Base-by-base conservation (phyloP, 768 basidiomycete genomes). In the Pholiota conissans region DNA sequence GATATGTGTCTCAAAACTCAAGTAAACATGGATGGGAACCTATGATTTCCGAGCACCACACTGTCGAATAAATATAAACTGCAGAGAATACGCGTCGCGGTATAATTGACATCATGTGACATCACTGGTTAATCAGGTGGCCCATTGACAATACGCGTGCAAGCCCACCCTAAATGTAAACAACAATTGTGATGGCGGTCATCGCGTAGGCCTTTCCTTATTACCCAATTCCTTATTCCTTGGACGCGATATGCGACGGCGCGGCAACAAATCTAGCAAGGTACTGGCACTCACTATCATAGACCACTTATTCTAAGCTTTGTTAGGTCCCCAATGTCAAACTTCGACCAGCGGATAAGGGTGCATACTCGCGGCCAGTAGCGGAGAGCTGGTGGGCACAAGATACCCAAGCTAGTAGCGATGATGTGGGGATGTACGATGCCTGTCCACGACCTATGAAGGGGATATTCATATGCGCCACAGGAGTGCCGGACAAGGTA, bases 401-500 rank as follows among this genome's bases (percentile, higher is more conserved):
- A 54, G 82, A 86, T 60, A 83, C 76, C 3, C 85, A 84, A 61
- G 54, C 69, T 1, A 77, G 71, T 49, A 82, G 76, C 56, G 75
- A 79, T 60, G 78, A 81, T 57, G 71, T 79, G 27, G 71, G 73
- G 14, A 68, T 77, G 45, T 67, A 73, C 6, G 85, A 83, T 63
- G 69, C 70, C 4, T 80, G 84, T 73, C 88, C 88, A 18, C 74
- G 88, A 35, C 90, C 90, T 0, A 86, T 94, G 64, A 83, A 74
- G 52, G 81, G 81, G 1, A 73, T 89, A 18, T 74, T 84, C 0
- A 61, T 94, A 1, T 92, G 88, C 69, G 90, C 89, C 32, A 92
- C 91, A 0, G 91, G 91, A 5, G 77, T 87, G n/a, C 65, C 71
- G 40, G 90, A 93, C 75, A 93, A 92, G 83, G 92, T 89, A 57